A percentile compares a stretch with the other conserved stretches of the same genome.
phyloP scores from a whole-genome alignment of 179 eudicot genomes.

The Spinacia oleracea region DNA sequence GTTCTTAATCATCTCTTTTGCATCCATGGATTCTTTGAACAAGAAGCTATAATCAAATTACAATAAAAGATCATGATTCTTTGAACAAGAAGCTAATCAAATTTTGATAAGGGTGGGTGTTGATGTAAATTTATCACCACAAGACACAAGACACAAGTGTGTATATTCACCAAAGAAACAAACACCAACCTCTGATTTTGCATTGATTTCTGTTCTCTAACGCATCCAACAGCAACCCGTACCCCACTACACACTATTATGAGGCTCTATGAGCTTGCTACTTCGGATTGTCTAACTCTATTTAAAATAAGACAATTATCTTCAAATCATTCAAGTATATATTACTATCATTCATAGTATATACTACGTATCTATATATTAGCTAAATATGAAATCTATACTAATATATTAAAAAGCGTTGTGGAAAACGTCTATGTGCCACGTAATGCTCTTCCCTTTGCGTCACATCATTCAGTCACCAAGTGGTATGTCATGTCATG shows the following conservation, averaged over 20 bases:
- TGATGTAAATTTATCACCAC: not conserved
- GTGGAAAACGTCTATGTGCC: too few species aligned
- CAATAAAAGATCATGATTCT: not conserved
- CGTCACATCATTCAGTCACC: too few species aligned
- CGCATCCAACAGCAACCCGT: slow-evolving; percentile 7
- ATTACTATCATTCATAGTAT: too few species aligned
- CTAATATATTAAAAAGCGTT: too few species aligned
- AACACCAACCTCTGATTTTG: not conserved
- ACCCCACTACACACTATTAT: slow-evolving; percentile 7
- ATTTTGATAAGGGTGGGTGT: not conserved
- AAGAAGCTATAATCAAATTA: too few species aligned
- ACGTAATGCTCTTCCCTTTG: too few species aligned
- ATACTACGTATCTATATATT: too few species aligned
- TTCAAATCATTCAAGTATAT: not conserved
- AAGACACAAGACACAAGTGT: too few species aligned
- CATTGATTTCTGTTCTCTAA: not conserved
- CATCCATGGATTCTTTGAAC: too few species aligned
- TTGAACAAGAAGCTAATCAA: not conserved
- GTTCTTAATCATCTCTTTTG: too few species aligned
- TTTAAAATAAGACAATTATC: not conserved
- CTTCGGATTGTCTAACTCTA: not conserved
- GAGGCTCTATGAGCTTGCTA: not conserved
- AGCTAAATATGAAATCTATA: too few species aligned
- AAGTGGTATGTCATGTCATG: too few species aligned
- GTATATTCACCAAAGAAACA: not conserved